These are phyloP conservation scores for Candida nonsorbophila DNA, from an alignment of 805 yeast species.

Conservation along the genomic window DNA sequence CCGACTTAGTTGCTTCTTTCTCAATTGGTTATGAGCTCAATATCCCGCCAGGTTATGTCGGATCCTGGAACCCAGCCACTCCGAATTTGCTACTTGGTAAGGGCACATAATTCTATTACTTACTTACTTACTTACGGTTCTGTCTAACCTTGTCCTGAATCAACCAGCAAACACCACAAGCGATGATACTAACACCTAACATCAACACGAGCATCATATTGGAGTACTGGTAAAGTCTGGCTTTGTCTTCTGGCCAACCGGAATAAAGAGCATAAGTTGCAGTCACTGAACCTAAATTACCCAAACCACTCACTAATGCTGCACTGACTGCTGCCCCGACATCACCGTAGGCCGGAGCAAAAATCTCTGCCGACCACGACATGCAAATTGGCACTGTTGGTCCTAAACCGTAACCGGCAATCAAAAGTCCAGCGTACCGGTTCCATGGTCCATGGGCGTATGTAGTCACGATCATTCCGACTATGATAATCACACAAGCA, in stretches of 20 bases:
- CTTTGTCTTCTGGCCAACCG: slow-evolving; percentile 81
- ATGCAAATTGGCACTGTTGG: slow-evolving; percentile 87
- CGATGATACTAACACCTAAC: slow-evolving; percentile 66
- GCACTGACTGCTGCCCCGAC: slow-evolving; percentile 80
- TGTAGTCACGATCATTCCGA: slow-evolving; percentile 72
- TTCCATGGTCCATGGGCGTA: slow-evolving; percentile 72
- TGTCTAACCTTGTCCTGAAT: slow-evolving; percentile 27
- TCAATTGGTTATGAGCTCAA: not conserved
- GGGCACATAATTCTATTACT: not conserved
- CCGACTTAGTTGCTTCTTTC: not conserved
- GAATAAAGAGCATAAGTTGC: slow-evolving; percentile 81
- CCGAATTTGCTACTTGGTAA: not conserved
- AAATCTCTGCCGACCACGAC: slow-evolving; percentile 79
- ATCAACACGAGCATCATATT: slow-evolving; percentile 82
- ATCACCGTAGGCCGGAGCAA: slow-evolving; percentile 68
- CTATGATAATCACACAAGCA: slow-evolving; percentile 63
- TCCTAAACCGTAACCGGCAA: slow-evolving; percentile 84
- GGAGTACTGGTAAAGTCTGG: slow-evolving; percentile 57
- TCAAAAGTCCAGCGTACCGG: slow-evolving; percentile 71
- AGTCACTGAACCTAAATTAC: slow-evolving; percentile 80
- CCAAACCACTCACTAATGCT: slow-evolving; percentile 81
- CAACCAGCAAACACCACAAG: slow-evolving; percentile 27
- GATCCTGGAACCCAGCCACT: not conserved
- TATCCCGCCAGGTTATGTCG: not conserved
- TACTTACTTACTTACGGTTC: not conserved